Evolutionary conservation across 331 rosid genomes (phyloP), one percentile per base, ranked within the genome.

Genomic region (Quercus phellos): DNA sequence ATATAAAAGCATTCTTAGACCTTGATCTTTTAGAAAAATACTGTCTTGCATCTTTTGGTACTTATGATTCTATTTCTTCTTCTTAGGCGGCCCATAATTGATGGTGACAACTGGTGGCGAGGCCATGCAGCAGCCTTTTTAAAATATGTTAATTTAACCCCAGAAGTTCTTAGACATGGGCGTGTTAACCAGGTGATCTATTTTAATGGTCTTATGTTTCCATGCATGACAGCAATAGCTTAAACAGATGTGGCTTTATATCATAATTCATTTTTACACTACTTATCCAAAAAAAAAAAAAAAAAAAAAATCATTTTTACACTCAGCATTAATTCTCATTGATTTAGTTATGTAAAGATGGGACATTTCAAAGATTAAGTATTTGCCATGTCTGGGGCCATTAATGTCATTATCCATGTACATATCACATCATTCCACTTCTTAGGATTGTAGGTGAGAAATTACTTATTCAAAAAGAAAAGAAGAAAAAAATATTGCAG

Each of bases 31-130:
- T 53, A 76, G 43, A 21, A 55, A 43, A 16, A 22, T 67, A 38
- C 76, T 43, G 56, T 18, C 70, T 29, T 71, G 46, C 75, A 53
- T 17, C 64, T 64, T 71, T 74, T 72, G 59, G 46, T 75, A 38
- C 72, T 78, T 68, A 72, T 63, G 72, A 54, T 61, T 56, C 59
- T 78, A 21, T 81, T 69, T 70, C 55, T 55, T 73, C 63, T 77
- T 83, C 75, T 63, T 79, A 94, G 98, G 77, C 88, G 87, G 75
- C 98, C 98, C 14, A 74, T 72, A 78, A 84, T 94, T 86, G 88
- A 84, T 55, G 98, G 98, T 70, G 98, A 94, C 90, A 94, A 94
- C 85, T 94, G 97, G 93, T 89, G 95, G 96, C 88, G 98, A 78
- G 98, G 98, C 67, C 97, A 94, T 88, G 97, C 98, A 27, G 90